A percentile compares a stretch with the other conserved stretches of the same genome.
Evolutionary conservation across 2,329 filamentous ascomycete genomes (phyloP).

Genomic region (Sodiomyces alkalinus): DNA sequence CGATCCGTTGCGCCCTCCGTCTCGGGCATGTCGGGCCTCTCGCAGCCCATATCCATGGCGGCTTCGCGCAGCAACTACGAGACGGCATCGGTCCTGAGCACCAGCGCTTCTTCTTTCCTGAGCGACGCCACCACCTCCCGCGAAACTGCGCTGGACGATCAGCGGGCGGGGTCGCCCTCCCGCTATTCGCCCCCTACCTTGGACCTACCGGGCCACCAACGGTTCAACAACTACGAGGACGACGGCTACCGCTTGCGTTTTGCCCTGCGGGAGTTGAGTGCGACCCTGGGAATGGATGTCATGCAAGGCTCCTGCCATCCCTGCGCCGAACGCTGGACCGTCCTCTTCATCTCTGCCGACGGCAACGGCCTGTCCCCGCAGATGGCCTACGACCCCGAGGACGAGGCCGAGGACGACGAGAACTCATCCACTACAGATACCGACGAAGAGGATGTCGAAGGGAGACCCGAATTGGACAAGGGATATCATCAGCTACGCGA

Average conservation of each 20-base stretch:
- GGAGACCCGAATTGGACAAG: slow-evolving; percentile 51
- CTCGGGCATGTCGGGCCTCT: slow-evolving; percentile 54
- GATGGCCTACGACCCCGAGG: slow-evolving; percentile 57
- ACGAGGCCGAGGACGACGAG: slow-evolving; percentile 48
- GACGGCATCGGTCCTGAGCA: slow-evolving; percentile 55
- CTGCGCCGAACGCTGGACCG: slow-evolving; percentile 69
- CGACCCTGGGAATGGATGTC: slow-evolving; percentile 46
- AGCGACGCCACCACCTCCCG: slow-evolving; percentile 54
- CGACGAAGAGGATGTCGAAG: slow-evolving; percentile 46
- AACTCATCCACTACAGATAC: slow-evolving; percentile 44
- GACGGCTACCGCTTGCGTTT: slow-evolving; percentile 50
- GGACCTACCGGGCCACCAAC: slow-evolving; percentile 27
- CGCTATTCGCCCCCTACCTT: slow-evolving; percentile 38
- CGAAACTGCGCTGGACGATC: slow-evolving; percentile 46
- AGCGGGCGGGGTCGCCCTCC: slow-evolving; percentile 30
- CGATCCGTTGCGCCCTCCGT: slow-evolving; percentile 52
- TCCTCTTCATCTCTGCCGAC: slow-evolving; percentile 63
- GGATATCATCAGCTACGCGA: slow-evolving; percentile 71
- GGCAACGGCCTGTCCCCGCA: slow-evolving; percentile 54
- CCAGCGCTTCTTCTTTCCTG: slow-evolving; percentile 55
- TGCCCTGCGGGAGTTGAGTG: slow-evolving; percentile 56
- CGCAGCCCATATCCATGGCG: slow-evolving; percentile 49
- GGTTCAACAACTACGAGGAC: slow-evolving; percentile 40
- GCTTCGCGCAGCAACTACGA: slow-evolving; percentile 43
- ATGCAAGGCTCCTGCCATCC: slow-evolving; percentile 59